Conservation (phyloP, 805 yeast genomes). For the Barnettozyma pratensis region DNA sequence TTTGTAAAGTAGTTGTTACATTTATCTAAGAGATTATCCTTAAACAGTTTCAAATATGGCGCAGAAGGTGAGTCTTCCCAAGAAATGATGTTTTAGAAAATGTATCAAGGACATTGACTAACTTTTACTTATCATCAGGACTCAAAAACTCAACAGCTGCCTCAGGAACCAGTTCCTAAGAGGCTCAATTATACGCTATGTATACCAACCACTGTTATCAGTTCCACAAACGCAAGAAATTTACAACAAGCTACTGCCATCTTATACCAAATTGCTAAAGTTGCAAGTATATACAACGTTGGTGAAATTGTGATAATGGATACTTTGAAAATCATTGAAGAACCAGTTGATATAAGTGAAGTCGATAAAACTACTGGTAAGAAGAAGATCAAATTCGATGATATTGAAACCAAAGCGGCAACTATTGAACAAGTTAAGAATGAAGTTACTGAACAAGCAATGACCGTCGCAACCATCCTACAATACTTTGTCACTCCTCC, state of each 20-base stretch:
- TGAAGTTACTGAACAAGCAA: slow-evolving; percentile 31
- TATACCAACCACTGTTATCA: slow-evolving; percentile 64
- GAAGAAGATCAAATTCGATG: slow-evolving; percentile 31
- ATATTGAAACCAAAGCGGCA: slow-evolving; percentile 16
- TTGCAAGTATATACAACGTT: slow-evolving; percentile 63
- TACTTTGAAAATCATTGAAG: slow-evolving; percentile 29
- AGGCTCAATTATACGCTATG: slow-evolving; percentile 50
- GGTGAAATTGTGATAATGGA: slow-evolving; percentile 73
- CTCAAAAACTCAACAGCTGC: not conserved
- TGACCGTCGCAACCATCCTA: slow-evolving; percentile 61
- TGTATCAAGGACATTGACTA: not conserved
- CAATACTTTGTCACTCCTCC: slow-evolving; percentile 86
- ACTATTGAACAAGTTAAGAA: slow-evolving; percentile 11
- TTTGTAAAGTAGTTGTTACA: not conserved
- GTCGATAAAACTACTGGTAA: slow-evolving; percentile 17
- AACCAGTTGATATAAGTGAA: slow-evolving; percentile 17
- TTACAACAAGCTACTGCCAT: slow-evolving; percentile 69
- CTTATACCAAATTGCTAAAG: slow-evolving; percentile 75
- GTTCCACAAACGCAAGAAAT: slow-evolving; percentile 49
- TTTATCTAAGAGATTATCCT: not conserved
- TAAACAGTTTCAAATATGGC: not conserved
- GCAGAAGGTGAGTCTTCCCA: slow-evolving; percentile 1
- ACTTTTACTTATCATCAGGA: not conserved
- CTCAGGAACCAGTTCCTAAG: not conserved
- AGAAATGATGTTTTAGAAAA: not conserved